Conservation (phyloP, 495 filamentous ascomycete genomes). For the Penicillium tannophilum region DNA sequence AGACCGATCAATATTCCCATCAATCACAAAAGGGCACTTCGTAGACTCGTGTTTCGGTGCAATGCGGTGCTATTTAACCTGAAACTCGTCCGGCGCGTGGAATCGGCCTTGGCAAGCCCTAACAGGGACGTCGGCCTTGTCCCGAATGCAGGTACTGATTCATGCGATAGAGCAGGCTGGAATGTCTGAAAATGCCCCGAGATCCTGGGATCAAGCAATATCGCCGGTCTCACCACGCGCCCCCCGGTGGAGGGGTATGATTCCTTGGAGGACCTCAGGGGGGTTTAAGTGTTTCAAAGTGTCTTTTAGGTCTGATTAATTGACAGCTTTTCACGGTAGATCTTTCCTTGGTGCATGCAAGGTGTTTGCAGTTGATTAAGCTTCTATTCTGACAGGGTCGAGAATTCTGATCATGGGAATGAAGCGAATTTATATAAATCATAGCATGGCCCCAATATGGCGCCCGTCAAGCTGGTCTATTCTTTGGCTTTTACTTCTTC, state of each 20-base stretch:
- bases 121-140: slow-evolving; percentile 21
- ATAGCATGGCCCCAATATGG: background rate
- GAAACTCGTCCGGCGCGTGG: slow-evolving; percentile 35
- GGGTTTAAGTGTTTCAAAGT: slow-evolving; percentile 24
- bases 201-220: slow-evolving; percentile 4
- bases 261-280: slow-evolving; percentile 9
- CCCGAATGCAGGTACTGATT: slow-evolving; percentile 11
- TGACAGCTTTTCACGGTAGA: slow-evolving; percentile 13
- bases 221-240: slow-evolving; percentile 19
- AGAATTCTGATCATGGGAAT: background rate
- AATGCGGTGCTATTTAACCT: slow-evolving; percentile 17
- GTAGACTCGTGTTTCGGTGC: background rate
- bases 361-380: slow-evolving; percentile 27
- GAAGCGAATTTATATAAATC: background rate
- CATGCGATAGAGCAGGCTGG: slow-evolving; percentile 1
- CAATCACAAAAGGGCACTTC: slow-evolving; percentile 9
- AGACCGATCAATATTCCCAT: slow-evolving; percentile 5
- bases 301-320: slow-evolving; percentile 2
- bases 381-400: slow-evolving; percentile 13
- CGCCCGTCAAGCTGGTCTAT: slow-evolving; percentile 16
- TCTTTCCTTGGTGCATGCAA: background rate
- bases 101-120: slow-evolving; percentile 25
- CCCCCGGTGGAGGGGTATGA: slow-evolving; percentile 11
- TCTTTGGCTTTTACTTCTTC: slow-evolving; percentile 21
- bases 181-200: slow-evolving; percentile 1